Evolutionary conservation across 2,329 filamentous ascomycete genomes (phyloP).

Genomic region (Aurifilum marmelostoma): DNA sequence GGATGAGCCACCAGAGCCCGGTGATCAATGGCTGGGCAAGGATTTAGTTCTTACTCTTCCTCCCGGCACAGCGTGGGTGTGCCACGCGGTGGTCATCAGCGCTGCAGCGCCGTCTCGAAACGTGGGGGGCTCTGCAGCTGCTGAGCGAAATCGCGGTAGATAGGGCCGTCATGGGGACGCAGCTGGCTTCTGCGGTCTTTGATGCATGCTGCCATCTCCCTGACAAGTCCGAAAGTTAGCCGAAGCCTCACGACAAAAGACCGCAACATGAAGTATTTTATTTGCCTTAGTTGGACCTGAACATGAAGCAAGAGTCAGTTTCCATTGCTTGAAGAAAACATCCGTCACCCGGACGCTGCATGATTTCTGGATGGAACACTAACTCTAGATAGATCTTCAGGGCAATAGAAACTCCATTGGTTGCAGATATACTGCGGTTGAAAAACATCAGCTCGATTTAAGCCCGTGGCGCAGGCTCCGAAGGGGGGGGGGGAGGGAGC

Average conservation of each 20-base stretch:
- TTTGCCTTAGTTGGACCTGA: constrained; percentile 17
- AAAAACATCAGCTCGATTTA: background rate
- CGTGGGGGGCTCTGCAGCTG: background rate
- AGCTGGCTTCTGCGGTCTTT: constrained; percentile 5
- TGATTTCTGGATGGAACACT: background rate
- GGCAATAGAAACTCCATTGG: constrained; percentile 27
- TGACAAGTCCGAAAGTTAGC: constrained; percentile 1
- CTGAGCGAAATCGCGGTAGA: background rate
- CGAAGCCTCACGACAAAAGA: background rate
- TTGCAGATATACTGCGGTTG: constrained; percentile 24
- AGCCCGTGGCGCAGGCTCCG: background rate
- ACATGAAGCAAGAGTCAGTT: background rate
- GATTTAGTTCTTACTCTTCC: background rate
- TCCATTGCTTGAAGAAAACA: background rate
- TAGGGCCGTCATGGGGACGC: background rate
- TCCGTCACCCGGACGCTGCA: background rate
- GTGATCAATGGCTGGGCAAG: background rate
- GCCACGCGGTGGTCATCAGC: background rate
- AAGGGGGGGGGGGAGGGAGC: background rate
- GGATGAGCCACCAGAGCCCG: background rate
- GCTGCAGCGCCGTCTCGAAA: background rate
- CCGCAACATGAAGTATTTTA: too few species aligned
- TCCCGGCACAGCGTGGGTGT: background rate
- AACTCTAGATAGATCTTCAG: constrained; percentile 22
- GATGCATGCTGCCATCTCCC: constrained; percentile 11